phyloP scores from a whole-genome alignment of 2,329 filamentous ascomycete species.

The Fusarium domesticum region DNA sequence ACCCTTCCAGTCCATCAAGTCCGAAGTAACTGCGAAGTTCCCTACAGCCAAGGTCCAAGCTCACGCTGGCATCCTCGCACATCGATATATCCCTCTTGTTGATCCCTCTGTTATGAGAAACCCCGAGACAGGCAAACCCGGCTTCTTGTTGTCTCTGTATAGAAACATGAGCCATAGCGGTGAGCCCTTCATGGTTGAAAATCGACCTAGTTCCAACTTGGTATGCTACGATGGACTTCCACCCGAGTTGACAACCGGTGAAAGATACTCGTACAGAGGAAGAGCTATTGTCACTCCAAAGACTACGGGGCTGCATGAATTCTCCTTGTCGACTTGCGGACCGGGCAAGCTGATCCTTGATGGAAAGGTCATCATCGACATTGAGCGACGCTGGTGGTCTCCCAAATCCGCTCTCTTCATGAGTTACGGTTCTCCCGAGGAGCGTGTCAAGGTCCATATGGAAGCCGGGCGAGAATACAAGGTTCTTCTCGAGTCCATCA shows the following conservation, averaged over 20 bases:
- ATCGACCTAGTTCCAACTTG: conserved; percentile 14
- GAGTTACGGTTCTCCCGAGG: conserved; percentile 16
- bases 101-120: conserved; percentile 10
- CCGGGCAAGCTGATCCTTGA: conserved; percentile 11
- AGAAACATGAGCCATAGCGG: conserved; percentile 12
- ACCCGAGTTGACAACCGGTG: conserved; percentile 12
- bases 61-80: conserved; percentile 9
- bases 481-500: conserved; percentile 11
- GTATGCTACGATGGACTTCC: conserved; percentile 17
- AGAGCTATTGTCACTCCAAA: conserved; percentile 8
- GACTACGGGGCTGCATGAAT: conserved; percentile 9
- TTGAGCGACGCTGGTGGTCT: conserved; percentile 17
- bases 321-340: conserved; percentile 11
- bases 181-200: conserved; percentile 13
- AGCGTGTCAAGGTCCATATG: conserved; percentile 11
- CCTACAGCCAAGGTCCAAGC: conserved; percentile 6
- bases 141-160: conserved; percentile 8
- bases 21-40: not conserved
- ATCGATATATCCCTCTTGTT: conserved; percentile 12
- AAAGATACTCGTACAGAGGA: conserved; percentile 16
- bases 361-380: conserved; percentile 10
- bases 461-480: conserved; percentile 9
- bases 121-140: conserved; percentile 7
- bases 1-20: conserved; percentile 8
- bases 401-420: conserved; percentile 17